Base-by-base conservation (phyloP, 108 stramenopile species). In the Fistulifera solaris region DNA sequence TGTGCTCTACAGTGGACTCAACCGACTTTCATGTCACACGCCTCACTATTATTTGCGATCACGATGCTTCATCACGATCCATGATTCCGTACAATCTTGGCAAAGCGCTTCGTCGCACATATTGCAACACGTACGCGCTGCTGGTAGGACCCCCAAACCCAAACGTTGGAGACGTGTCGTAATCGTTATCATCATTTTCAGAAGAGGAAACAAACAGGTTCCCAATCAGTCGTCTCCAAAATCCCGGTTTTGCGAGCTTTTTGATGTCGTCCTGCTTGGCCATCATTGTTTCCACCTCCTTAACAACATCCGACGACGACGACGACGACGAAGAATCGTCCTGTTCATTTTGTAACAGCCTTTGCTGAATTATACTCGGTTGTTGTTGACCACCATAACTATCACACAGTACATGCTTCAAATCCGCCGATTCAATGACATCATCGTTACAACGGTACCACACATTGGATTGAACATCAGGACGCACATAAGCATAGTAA, bases 371-470 rank as follows among this genome's bases (percentile, higher is more conserved):
- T 8, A 8, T 8, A 18, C 40, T 11, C 45, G 40, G 53, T 31
- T 23, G 26, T 31, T 39, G 14, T 50, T 38, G 65, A 12, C 75
- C 81, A 38, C 75, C 77, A 46, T 66, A 84, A 8, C 73, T 75
- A 76, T 90, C 89, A 1, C 45, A 60, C 10, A 70, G 35, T 6
- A 90, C 82, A 27, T 90, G 82, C 22, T 64, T 49, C 57, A 58
- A 77, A 15, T 67, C 52, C 11, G 87, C 85, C 42, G 40, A 17
- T 43, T 75, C 75, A n/a, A 87, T 78, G 19, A 56, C 44, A 31
- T 82, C 55, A 66, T 91, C 89, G 59, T 91, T 83, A 68, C 82
- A 91, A 56, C 89, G 78, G 60, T 73, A 87, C 89, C 89, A 91
- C 13, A 57, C 50, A 50, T 81, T 60, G 1, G 38, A 55, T 44